Evolutionary conservation across 2,329 filamentous ascomycete genomes (phyloP), one percentile per base, ranked within the genome.

Genomic region (Lasiodiplodia citricola): DNA sequence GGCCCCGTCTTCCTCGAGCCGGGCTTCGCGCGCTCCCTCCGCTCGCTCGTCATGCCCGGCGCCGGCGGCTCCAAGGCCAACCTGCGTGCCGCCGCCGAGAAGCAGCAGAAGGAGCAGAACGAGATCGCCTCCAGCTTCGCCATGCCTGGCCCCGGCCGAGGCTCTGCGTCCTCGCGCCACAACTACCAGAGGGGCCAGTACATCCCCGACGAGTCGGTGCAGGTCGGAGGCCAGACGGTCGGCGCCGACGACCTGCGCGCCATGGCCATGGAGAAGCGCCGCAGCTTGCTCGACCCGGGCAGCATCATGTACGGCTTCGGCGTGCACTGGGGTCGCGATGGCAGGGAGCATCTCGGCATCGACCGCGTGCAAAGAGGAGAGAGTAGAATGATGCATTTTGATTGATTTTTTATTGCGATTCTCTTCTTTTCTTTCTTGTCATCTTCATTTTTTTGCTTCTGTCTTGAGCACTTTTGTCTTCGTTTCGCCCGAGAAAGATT

Each of bases 341-440:
- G 87, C 1, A 83, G 83, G 68, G 87, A 89, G 72, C 87, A 87
- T 75, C 77, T 88, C 13, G 87, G 88, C 0, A 84, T 90, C 70
- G 88, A 90, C 75, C 76, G 80, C 63, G 78, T 83, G 52, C 79
- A 38, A 77, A 69, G 79, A 7, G 78, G 78, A 2, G 76, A 75
- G 8, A 74, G 74, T 37, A 70, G 75, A 11, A 76, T 66, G 41
- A 60, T 69, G 62, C 54, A 60, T 60, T 66, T 66, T 28, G 68
- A 69, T 54, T 69, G 51, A 50, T 55, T 31, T 47, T 31, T 23
- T 13, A 51, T 51, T 21, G 37, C 38, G 28, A 7, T 35, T 60
- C 41, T 16, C 23, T 52, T 28, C 21, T 64, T 10, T 38, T 25
- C 13, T 54, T 23, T 28, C n/a, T 63, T 62, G 31, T 35, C 41